Evolutionary conservation across 768 basidiomycete genomes (phyloP).

Genomic region (Phylloporus sp.): DNA sequence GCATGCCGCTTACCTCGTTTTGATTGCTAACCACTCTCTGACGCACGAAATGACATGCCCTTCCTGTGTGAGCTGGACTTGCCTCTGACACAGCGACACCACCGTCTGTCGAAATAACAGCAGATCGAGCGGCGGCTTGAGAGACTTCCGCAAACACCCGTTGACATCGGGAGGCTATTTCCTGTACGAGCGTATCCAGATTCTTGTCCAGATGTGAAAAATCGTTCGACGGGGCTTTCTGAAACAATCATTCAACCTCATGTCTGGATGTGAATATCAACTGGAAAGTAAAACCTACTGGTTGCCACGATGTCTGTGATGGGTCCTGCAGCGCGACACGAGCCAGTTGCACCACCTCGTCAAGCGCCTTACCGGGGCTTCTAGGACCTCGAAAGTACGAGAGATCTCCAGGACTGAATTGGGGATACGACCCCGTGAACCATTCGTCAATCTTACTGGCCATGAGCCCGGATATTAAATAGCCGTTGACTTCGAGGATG

Average conservation of each 20-base stretch:
- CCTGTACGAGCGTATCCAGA: slow-evolving; percentile 59
- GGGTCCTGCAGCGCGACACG: slow-evolving; percentile 46
- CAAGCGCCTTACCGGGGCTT: slow-evolving; percentile 23
- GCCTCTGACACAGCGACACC: slow-evolving; percentile 29
- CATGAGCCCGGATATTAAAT: slow-evolving; percentile 67
- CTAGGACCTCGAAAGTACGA: slow-evolving; percentile 21
- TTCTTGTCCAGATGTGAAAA: slow-evolving; percentile 62
- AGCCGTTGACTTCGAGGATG: slow-evolving; percentile 75
- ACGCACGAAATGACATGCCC: slow-evolving; percentile 39
- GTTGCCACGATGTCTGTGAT: slow-evolving; percentile 46
- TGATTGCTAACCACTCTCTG: slow-evolving; percentile 48
- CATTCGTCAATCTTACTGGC: slow-evolving; percentile 72
- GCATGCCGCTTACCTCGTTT: slow-evolving; percentile 46
- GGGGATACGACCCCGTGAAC: slow-evolving; percentile 59
- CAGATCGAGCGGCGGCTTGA: slow-evolving; percentile 60
- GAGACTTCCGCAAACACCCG: slow-evolving; percentile 60
- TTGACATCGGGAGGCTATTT: slow-evolving; percentile 58
- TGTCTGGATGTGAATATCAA: slow-evolving; percentile 23
- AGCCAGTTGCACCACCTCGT: slow-evolving; percentile 45
- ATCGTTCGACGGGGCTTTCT: slow-evolving; percentile 49
- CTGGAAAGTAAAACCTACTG: slow-evolving; percentile 41
- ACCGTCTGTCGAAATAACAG: slow-evolving; percentile 36
- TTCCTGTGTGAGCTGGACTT: slow-evolving; percentile 30
- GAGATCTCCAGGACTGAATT: slow-evolving; percentile 33
- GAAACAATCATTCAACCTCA: slow-evolving; percentile 29